Conservation (phyloP, 73 alveolate genomes). For the Loxodes magnus region DNA sequence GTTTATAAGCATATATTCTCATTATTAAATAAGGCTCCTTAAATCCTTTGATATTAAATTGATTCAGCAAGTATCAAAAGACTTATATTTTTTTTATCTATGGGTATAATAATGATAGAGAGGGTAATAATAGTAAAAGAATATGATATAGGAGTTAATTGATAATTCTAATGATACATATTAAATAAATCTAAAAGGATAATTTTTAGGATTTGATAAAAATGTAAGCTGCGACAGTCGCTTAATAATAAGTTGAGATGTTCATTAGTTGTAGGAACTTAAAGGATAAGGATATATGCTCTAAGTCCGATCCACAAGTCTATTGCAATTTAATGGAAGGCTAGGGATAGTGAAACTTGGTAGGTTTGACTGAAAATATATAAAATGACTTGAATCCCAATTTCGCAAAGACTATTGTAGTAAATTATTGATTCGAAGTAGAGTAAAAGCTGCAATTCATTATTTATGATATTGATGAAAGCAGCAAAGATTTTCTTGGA, state of each 20-base stretch:
- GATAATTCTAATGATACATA: no score
- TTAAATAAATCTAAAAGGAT: no score
- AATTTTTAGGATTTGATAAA: no score
- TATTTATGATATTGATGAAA: conserved; percentile 27
- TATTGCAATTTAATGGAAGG: not conserved
- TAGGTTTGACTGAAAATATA: not conserved
- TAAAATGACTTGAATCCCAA: not conserved
- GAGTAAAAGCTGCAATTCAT: conserved; percentile 11
- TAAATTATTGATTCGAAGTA: conserved; percentile 26
- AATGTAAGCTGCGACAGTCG: no score
- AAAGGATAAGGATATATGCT: not conserved
- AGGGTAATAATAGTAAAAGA: no score
- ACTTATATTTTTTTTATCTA: no score
- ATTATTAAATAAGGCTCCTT: no score
- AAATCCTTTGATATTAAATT: no score
- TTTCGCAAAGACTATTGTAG: not conserved
- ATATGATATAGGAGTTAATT: no score
- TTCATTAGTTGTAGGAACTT: not conserved
- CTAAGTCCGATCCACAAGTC: not conserved
- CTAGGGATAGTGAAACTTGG: not conserved
- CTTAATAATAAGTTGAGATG: not conserved
- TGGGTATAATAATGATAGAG: no score
- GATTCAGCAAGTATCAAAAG: no score
- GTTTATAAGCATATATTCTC: no score
- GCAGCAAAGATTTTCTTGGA: conserved; percentile 28